phyloP scores from a whole-genome alignment of 169 alveolate genomes.

The Plasmodium malariae region DNA sequence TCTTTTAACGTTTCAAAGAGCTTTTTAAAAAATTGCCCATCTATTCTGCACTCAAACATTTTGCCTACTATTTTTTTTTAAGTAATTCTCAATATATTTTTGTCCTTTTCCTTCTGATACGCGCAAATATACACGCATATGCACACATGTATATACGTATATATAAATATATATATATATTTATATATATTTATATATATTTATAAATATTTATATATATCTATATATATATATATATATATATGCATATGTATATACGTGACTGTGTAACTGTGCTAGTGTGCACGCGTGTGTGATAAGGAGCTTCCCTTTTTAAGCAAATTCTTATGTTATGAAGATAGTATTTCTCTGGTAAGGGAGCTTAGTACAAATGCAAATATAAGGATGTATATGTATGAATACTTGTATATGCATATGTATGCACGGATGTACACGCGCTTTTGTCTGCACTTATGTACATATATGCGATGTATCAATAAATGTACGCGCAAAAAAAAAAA shows the following conservation, averaged over 20 bases:
- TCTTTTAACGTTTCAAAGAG: conserved; percentile 90
- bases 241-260: neutral
- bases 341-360: too few relatives aligned
- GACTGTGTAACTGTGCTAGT: too few relatives aligned
- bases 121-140: neutral
- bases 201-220: neutral
- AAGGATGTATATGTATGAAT: too few relatives aligned
- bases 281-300: too few relatives aligned
- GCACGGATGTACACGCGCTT: neutral
- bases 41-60: conserved; percentile 87
- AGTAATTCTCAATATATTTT: neutral
- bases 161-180: neutral
- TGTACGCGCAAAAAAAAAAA: neutral
- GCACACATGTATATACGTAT: neutral
- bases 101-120: neutral
- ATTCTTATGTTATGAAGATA: too few relatives aligned
- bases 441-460: neutral
- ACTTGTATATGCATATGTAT: neutral
- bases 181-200: neutral
- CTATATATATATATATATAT: neutral
- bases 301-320: too few relatives aligned
- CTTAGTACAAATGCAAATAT: too few relatives aligned
- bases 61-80: conserved; percentile 16
- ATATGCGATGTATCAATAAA: neutral
- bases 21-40: conserved; percentile 84